Base-by-base conservation (phyloP, 345 rosid genomes). In the Durio zibethinus region DNA sequence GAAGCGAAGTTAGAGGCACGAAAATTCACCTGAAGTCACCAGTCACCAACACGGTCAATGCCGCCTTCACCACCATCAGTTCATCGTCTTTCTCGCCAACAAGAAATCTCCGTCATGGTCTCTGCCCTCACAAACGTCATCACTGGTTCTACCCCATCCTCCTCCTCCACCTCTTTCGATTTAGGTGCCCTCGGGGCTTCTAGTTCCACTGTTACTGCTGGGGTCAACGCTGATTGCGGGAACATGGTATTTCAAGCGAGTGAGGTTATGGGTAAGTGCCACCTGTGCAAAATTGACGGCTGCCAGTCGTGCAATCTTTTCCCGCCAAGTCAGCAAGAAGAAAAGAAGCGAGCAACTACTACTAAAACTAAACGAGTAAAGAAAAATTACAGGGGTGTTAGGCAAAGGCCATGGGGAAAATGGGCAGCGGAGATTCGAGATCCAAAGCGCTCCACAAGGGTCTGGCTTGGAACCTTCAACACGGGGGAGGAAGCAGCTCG, bases 391-490 rank as follows among this genome's bases (percentile, higher is more conserved):
- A 87, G 99, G 75, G 99, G 99, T 48, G 99, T 93, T 66, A 91
- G 99, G 80, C 99, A 93, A 82, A 84, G 98, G 84, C 99, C 99
- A 2, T 96, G 97, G 98, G 98, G 99, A 0, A 96, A 93, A 77
- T 96, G 97, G 89, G 98, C 99, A 2, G 93, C 99, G 14, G 99
- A 96, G 90, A 96, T 96, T 45, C 85, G 99, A 11, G 99, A 96
- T 77, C 99, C 99, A 0, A 79, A 86, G 75, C 82, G 90, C 77
- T 97, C 97, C 0, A 73, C 79, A 0, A 82, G 99, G 68, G 99
- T 96, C 4, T 96, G 99, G 99, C 90, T 96, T 0, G 99, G 99
- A 20, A 96, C 99, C 1, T 96, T 96, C 73, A 89, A 54, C 80
- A 92, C 97, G 0, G 97, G 93, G 1, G 98, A 92, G 82, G 98